Evolutionary conservation across 495 filamentous ascomycete genomes (phyloP).

Genomic region (Podospora fimiseda): DNA sequence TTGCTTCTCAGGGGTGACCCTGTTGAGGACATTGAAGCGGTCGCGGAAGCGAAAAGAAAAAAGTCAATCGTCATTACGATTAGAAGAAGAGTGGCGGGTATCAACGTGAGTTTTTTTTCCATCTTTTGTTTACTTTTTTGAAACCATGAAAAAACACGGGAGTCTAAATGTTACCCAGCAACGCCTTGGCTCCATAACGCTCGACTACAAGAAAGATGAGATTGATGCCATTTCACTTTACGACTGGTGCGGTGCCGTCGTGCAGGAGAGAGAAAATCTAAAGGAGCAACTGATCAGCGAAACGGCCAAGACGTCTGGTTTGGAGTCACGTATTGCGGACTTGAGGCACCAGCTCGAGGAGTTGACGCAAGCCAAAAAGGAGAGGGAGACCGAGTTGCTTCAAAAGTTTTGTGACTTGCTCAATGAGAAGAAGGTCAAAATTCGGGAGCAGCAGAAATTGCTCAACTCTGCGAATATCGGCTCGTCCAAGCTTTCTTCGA

Average conservation of each 20-base stretch:
- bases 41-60: constrained; percentile 31
- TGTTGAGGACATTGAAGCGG: constrained; percentile 35
- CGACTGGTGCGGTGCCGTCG: constrained; percentile 57
- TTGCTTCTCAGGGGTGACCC: constrained; percentile 30
- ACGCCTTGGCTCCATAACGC: constrained; percentile 59
- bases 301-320: constrained; percentile 40
- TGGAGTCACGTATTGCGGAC: constrained; percentile 38
- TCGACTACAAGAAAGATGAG: constrained; percentile 56
- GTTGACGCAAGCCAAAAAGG: constrained; percentile 56
- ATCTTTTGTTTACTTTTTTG: neutral
- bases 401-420: constrained; percentile 65
- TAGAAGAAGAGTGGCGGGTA: constrained; percentile 40
- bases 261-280: constrained; percentile 24
- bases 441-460: constrained; percentile 70
- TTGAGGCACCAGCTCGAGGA: constrained; percentile 57
- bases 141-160: neutral
- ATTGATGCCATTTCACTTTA: constrained; percentile 65
- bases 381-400: constrained; percentile 64
- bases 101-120: constrained; percentile 31
- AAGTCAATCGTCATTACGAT: constrained; percentile 35
- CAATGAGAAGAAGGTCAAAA: constrained; percentile 89
- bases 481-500: constrained; percentile 31
- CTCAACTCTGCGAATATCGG: constrained; percentile 56
- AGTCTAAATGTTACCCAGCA: constrained; percentile 41
- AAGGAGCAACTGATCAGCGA: constrained; percentile 36